phyloP scores from a whole-genome alignment of 768 basidiomycete genomes.

The Trametes punicea region DNA sequence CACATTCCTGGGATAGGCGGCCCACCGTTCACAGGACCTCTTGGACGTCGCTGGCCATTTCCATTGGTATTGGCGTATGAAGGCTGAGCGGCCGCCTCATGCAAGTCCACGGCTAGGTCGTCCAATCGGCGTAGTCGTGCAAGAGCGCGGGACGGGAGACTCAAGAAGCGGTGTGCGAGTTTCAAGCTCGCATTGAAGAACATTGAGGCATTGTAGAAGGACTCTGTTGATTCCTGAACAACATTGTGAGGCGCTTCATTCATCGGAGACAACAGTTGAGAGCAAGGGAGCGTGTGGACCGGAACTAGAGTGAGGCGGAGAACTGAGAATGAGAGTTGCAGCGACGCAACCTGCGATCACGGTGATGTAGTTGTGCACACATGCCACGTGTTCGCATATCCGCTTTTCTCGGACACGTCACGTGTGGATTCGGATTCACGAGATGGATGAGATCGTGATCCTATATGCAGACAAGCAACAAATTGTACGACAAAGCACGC shows the following conservation, averaged over 20 bases:
- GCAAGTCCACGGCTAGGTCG: constrained; percentile 19
- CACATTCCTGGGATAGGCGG: constrained; percentile 54
- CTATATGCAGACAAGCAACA: too few relatives aligned
- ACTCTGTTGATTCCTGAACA: constrained; percentile 3
- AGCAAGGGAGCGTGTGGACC: neutral
- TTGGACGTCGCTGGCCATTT: neutral
- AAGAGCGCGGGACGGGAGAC: constrained; percentile 40
- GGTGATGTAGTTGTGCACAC: neutral
- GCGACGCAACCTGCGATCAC: neutral
- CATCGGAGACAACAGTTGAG: neutral
- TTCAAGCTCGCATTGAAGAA: constrained; percentile 25
- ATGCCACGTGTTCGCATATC: neutral
- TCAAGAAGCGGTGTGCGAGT: constrained; percentile 33
- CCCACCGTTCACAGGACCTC: neutral
- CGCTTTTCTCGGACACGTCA: neutral
- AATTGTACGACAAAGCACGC: neutral
- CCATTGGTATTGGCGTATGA: neutral
- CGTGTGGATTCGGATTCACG: too few relatives aligned
- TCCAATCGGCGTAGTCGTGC: constrained; percentile 38
- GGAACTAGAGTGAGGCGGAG: neutral
- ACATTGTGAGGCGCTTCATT: neutral
- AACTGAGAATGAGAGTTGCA: neutral
- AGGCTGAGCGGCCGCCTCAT: neutral
- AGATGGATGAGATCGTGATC: too few relatives aligned
- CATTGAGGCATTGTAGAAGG: constrained; percentile 13